phyloP scores from a whole-genome alignment of 176 grass and related monocot genomes.

The Oryza coarctata region DNA sequence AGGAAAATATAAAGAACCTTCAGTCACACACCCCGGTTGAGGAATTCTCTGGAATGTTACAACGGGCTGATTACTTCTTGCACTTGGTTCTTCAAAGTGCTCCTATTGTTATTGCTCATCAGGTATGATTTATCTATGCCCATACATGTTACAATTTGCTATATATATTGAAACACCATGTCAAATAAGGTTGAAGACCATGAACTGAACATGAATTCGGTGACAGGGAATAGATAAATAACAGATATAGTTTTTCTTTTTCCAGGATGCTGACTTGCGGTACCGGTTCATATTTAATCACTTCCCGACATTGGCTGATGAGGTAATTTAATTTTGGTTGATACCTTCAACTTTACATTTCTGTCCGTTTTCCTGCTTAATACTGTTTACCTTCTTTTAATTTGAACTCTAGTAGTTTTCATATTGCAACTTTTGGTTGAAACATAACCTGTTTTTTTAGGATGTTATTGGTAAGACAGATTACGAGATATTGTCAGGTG shows the following conservation, averaged over 20 bases:
- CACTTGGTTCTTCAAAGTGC: slow-evolving; percentile 93
- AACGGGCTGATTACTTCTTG: slow-evolving; percentile 93
- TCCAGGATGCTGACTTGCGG: slow-evolving; percentile 80
- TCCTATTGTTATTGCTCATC: slow-evolving; percentile 92
- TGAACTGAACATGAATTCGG: background rate
- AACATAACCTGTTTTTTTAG: slow-evolving; percentile 46
- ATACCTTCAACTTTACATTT: background rate
- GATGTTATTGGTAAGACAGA: slow-evolving; percentile 97
- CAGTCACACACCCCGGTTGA: slow-evolving; percentile 68
- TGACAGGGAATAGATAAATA: slow-evolving; percentile 23
- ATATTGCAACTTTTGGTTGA: slow-evolving; percentile 24
- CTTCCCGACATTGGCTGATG: slow-evolving; percentile 84
- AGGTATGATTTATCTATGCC: slow-evolving; percentile 47
- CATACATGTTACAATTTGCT: slow-evolving; percentile 28
- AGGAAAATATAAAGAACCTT: slow-evolving; percentile 63
- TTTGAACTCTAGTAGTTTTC: slow-evolving; percentile 18
- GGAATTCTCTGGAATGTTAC: slow-evolving; percentile 76
- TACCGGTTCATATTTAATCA: slow-evolving; percentile 99
- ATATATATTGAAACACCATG: background rate
- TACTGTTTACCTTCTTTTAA: background rate
- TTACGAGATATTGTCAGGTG: slow-evolving; percentile 73
- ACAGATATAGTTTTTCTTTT: background rate
- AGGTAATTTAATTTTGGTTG: slow-evolving; percentile 51
- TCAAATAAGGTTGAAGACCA: background rate
- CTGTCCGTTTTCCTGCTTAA: slow-evolving; percentile 15